Base-by-base conservation (phyloP, 805 yeast species). In the Candida hungchunana region DNA sequence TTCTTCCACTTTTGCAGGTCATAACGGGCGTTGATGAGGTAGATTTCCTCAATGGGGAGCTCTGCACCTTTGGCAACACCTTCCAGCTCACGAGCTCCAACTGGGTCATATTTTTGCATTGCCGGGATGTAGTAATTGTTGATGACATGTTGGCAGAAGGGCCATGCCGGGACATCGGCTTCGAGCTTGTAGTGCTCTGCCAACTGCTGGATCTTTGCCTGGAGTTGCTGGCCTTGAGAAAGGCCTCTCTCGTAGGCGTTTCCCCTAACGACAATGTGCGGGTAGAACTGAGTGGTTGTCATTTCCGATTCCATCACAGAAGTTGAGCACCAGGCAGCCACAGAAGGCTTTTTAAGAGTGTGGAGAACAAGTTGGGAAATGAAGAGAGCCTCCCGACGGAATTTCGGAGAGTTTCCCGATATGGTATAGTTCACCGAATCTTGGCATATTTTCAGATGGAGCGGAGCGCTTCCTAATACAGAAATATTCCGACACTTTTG, bases 21-120 rank as follows among this genome's bases (percentile, higher is more conserved):
- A 19, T 41, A 41, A 34, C 45, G 37, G 3, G 45, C 45, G 39
- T 41, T 41, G 25, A 41, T 41, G 26, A 41, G 31, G 27, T 31
- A 37, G 32, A 41, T 41, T 17, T 37, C 29, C 21, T 41, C 45
- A 10, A 41, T 21, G 12, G 42, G 34, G 8, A 37, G 25, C 11
- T 30, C 37, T n/a, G 42, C 34, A 15, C 45, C 45, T 13, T 37
- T 28, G 16, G 45, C 28, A 13, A 41, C 37, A 16, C 45, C 45
- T 15, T 37, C 33, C 8, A 41, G 25, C 33, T 41, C 45, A 15
- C 27, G 28, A 25, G 14, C 34, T 1, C 37, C 31, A 15, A 23
- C 29, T 7, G 35, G 30, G 26, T 41, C 45, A 27, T 41, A 41
- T 18, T 37, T 26, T 26, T 37, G 24, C 33, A 41, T 17, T n/a